phyloP scores from a whole-genome alignment of 768 basidiomycete genomes.

The Auricularia sp. region DNA sequence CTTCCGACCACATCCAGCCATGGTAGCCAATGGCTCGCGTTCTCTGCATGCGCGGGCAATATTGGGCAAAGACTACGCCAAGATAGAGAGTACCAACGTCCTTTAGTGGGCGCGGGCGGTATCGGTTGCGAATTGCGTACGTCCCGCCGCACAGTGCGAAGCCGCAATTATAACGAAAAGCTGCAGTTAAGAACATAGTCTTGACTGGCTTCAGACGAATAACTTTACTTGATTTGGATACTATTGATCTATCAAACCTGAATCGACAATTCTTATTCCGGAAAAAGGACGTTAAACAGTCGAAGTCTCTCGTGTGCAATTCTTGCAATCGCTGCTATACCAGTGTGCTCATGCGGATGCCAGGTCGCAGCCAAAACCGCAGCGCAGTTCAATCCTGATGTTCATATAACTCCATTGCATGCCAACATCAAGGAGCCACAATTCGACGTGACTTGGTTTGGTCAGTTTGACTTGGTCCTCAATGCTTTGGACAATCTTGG shows the following conservation, averaged over 20 bases:
- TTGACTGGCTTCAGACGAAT: constrained; percentile 88
- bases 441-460: constrained; percentile 87
- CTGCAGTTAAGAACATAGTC: constrained; percentile 87
- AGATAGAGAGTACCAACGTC: constrained; percentile 55
- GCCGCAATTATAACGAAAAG: neutral
- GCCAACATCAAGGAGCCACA: constrained; percentile 91
- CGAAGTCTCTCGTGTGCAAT: constrained; percentile 72
- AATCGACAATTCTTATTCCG: constrained; percentile 95
- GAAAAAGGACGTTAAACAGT: constrained; percentile 95
- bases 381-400: constrained; percentile 76
- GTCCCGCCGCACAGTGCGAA: constrained; percentile 16
- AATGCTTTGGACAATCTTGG: constrained; percentile 96
- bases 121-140: constrained; percentile 93
- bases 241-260: constrained; percentile 94
- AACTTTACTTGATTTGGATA: constrained; percentile 90
- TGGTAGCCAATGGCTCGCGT: constrained; percentile 10
- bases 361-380: constrained; percentile 81
- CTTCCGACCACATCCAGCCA: no score
- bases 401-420: constrained; percentile 78
- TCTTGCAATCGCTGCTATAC: neutral
- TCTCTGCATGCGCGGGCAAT: constrained; percentile 59
- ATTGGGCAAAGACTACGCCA: constrained; percentile 58
- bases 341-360: neutral
- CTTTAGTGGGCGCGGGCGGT: constrained; percentile 92
- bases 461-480: constrained; percentile 81